phyloP scores from a whole-genome alignment of 2,329 filamentous ascomycete species.

The Fusarium hostae region DNA sequence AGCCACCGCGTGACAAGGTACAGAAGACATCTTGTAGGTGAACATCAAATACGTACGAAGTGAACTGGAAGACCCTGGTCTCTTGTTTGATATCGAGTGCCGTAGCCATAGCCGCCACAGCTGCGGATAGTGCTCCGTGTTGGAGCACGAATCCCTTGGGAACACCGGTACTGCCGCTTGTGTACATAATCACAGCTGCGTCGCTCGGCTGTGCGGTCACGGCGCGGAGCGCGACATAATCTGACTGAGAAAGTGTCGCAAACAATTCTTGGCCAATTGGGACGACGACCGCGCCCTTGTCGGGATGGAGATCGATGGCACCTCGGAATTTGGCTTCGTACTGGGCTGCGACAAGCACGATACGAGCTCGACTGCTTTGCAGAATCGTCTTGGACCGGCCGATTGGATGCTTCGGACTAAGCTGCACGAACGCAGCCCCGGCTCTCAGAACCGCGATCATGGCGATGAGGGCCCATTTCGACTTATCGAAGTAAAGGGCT shows the following conservation, averaged over 20 bases:
- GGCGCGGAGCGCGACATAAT: slow-evolving; percentile 6
- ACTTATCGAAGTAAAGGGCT: slow-evolving; percentile 29
- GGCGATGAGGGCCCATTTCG: slow-evolving; percentile 20
- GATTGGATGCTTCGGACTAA: slow-evolving; percentile 29
- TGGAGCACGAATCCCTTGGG: slow-evolving; percentile 30
- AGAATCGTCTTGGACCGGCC: slow-evolving; percentile 20
- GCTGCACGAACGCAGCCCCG: slow-evolving; percentile 14
- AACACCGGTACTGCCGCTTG: slow-evolving; percentile 22
- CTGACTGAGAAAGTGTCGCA: background rate
- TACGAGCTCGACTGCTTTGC: slow-evolving; percentile 22
- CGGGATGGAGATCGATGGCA: background rate
- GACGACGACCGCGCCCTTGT: background rate
- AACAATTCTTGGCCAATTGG: slow-evolving; percentile 6
- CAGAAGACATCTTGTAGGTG: slow-evolving; percentile 19
- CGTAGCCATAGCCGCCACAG: slow-evolving; percentile 7
- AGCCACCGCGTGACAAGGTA: slow-evolving; percentile 16
- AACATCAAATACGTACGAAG: slow-evolving; percentile 26
- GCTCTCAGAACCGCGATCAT: slow-evolving; percentile 28
- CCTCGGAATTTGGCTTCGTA: background rate
- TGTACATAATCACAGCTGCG: slow-evolving; percentile 28
- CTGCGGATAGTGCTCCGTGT: slow-evolving; percentile 15
- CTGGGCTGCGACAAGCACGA: slow-evolving; percentile 28
- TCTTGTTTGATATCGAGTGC: slow-evolving; percentile 15
- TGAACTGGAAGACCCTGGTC: slow-evolving; percentile 26
- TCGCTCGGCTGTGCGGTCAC: slow-evolving; percentile 2